Evolutionary conservation across 768 basidiomycete genomes (phyloP).

Genomic region (Lentinus tigrinus): DNA sequence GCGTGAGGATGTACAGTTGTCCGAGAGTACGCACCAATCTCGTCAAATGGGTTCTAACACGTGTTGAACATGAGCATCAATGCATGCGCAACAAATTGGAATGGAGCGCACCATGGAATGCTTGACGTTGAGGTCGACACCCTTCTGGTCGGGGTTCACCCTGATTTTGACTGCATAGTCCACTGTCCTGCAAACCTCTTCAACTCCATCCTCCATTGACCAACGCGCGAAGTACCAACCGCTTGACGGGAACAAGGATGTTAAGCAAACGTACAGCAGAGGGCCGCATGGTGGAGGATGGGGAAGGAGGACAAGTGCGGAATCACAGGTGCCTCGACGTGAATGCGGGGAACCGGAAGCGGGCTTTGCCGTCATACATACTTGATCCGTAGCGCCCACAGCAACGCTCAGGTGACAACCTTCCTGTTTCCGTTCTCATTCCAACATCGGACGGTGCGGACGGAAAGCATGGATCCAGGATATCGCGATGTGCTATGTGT

Average conservation of each 20-base stretch:
- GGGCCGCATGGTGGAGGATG: slow-evolving; percentile 60
- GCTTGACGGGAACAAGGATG: slow-evolving; percentile 92
- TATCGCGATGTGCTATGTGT: slow-evolving; percentile 2
- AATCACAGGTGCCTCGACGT: slow-evolving; percentile 7
- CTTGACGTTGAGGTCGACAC: slow-evolving; percentile 95
- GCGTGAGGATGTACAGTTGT: background rate
- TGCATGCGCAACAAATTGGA: no score
- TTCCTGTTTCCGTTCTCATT: background rate
- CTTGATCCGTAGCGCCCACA: no score
- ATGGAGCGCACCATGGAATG: slow-evolving; percentile 87
- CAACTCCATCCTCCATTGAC: background rate
- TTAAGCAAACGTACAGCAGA: slow-evolving; percentile 72
- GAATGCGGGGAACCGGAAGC: slow-evolving; percentile 11
- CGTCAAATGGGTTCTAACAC: slow-evolving; percentile 93
- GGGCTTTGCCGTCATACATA: no score
- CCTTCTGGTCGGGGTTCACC: slow-evolving; percentile 92
- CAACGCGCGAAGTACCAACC: slow-evolving; percentile 41
- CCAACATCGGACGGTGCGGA: background rate
- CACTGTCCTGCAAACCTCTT: slow-evolving; percentile 60
- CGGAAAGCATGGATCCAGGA: background rate
- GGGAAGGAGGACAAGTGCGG: background rate
- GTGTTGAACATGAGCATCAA: background rate
- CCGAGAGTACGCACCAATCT: slow-evolving; percentile 69
- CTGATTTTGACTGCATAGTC: slow-evolving; percentile 99
- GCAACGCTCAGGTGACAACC: no score